Percentiles rank a stretch among this genome's conserved stretches.
phyloP scores from a whole-genome alignment of 2,329 filamentous ascomycete species.

The Fusarium nygamai region DNA sequence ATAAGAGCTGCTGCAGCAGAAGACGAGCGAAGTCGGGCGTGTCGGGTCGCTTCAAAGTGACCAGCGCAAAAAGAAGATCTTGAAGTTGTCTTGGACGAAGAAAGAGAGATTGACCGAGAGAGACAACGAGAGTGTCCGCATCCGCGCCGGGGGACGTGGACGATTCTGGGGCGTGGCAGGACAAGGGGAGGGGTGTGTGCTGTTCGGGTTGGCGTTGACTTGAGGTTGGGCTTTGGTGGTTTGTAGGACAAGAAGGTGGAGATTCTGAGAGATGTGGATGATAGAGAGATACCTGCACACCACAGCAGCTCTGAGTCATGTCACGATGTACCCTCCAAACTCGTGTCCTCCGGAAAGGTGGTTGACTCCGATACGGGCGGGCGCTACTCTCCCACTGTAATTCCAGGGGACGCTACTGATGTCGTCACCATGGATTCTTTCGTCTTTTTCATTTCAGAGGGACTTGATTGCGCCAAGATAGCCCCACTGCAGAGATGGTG shows the following conservation, averaged over 20 bases:
- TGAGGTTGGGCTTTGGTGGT: slow-evolving; percentile 36
- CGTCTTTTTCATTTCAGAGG: slow-evolving; percentile 14
- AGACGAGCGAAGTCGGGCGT: slow-evolving; percentile 2
- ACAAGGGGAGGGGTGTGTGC: slow-evolving; percentile 38
- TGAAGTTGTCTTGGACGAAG: slow-evolving; percentile 22
- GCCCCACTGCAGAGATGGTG: slow-evolving; percentile 28
- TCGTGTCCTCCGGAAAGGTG: slow-evolving; percentile 15
- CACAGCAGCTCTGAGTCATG: rapidly evolving
- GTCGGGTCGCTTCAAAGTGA: slow-evolving; percentile 25
- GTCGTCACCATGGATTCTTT: slow-evolving; percentile 31
- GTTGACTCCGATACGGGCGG: slow-evolving; percentile 28
- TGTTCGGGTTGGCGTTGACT: slow-evolving; percentile 24
- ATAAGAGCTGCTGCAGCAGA: slow-evolving; percentile 3
- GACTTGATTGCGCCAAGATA: slow-evolving; percentile 17
- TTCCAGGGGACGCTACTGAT: slow-evolving; percentile 38
- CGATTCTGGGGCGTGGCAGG: slow-evolving; percentile 40
- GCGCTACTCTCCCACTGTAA: slow-evolving; percentile 25
- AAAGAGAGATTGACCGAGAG: slow-evolving; percentile 36
- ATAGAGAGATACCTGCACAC: slow-evolving; percentile 10
- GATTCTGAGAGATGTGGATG: slow-evolving; percentile 3
- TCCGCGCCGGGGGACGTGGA: slow-evolving; percentile 41
- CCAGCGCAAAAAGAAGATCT: slow-evolving; percentile 38
- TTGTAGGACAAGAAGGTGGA: slow-evolving; percentile 30
- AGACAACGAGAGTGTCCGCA: slow-evolving; percentile 39
- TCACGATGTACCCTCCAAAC: slow-evolving; percentile 13